A percentile compares a stretch with the other conserved stretches of the same genome.
phyloP scores from a whole-genome alignment of 1,284 basidiomycete species.

The Pseudozyma sp. region DNA sequence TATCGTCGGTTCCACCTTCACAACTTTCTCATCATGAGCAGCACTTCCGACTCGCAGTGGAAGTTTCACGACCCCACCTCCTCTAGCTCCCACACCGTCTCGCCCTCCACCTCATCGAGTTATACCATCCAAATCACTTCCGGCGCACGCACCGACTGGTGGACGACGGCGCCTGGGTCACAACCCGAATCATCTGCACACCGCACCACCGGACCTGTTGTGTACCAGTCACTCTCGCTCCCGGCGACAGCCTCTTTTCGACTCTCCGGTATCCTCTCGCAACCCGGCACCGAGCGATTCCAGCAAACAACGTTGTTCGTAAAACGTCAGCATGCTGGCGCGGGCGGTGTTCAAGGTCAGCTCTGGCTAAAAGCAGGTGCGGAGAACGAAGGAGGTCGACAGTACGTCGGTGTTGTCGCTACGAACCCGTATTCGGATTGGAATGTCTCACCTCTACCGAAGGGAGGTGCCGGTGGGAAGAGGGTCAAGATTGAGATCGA shows the following conservation, averaged over 20 bases:
- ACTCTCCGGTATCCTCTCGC: slow-evolving; percentile 14
- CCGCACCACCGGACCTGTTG: slow-evolving; percentile 26
- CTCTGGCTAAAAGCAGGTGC: slow-evolving; percentile 35
- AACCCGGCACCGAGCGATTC: slow-evolving; percentile 28
- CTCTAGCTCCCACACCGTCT: slow-evolving; percentile 16
- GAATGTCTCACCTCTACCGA: slow-evolving; percentile 28
- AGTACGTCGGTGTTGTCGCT: slow-evolving; percentile 40
- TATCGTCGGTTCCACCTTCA: not conserved
- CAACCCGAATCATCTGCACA: slow-evolving; percentile 34
- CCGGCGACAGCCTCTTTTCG: slow-evolving; percentile 2
- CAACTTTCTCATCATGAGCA: not conserved
- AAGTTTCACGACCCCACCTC: slow-evolving; percentile 31
- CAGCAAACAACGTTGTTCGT: slow-evolving; percentile 45
- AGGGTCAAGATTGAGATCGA: slow-evolving; percentile 33
- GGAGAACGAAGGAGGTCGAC: slow-evolving; percentile 30
- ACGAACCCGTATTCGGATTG: slow-evolving; percentile 41
- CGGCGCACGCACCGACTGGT: slow-evolving; percentile 31
- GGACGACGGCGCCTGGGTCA: slow-evolving; percentile 31
- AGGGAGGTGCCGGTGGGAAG: not conserved
- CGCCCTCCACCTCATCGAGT: not conserved
- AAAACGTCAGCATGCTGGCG: not conserved
- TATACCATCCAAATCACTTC: slow-evolving; percentile 16
- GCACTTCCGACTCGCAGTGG: slow-evolving; percentile 9
- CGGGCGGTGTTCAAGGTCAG: slow-evolving; percentile 10
- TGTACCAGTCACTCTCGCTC: slow-evolving; percentile 7